Base-by-base conservation (phyloP, 169 alveolate species). In the Toxoplasma gondii region DNA sequence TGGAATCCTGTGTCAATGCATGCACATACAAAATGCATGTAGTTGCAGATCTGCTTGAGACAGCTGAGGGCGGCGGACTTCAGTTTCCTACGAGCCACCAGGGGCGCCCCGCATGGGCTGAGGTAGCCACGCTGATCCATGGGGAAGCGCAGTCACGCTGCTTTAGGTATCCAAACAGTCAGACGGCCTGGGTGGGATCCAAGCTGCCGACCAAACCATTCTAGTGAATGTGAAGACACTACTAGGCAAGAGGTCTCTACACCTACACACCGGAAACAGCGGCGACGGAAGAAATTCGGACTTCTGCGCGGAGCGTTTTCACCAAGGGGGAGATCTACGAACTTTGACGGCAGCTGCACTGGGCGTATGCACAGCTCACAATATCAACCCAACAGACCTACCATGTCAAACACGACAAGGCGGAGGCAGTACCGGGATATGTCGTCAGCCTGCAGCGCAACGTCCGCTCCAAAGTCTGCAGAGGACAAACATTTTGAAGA, bases 381-480 rank as follows among this genome's bases (percentile, higher is more conserved):
- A 69, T 69, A 10, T 69, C 81, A 4, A n/a, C 81, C 31, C 22
- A 31, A 64, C 39, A 17, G 43, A 36, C 86, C n/a, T 34, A 88
- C 93, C 93, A 88, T 88, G 41, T 88, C 93, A n/a, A 88, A 88
- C 0, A 88, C 93, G 19, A 88, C 93, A 39, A 88, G 84, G 36
- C 93, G 93, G 16, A 58, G 93, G 41, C 93, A 88, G 49, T 67
- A 88, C 39, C 93, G 53, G 16, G 84, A 69, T 12, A 88, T 88
- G 58, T 88, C 93, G 36, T 88, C 93, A 9, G 81, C 84, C 58
- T 88, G 93, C 45, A 88, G 93, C n/a, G 93, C 93, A 39, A 88
- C 84, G 36, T 88, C 93, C 93, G 93, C 93, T 17, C 93, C 93
- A 43, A 45, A 88, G 29, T 88, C 93, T 88, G 90, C 53, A 81